phyloP scores from a whole-genome alignment of 2,329 filamentous ascomycete species.

The Drechslerella dactyloides region DNA sequence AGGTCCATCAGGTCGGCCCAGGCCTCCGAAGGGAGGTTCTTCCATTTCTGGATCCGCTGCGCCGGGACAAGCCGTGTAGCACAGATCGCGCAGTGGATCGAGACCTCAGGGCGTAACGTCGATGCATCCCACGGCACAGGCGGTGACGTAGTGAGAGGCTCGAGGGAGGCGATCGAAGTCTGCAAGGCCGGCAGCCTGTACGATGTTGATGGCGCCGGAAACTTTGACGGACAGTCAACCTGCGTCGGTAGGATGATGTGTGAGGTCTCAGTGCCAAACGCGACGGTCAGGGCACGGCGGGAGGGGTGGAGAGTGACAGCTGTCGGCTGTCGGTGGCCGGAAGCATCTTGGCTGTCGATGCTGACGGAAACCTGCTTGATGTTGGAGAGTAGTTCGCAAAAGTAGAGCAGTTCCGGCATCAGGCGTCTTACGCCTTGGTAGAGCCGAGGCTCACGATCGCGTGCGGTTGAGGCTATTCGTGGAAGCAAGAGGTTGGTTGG shows the following conservation, averaged over 20 bases:
- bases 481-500: constrained; percentile 3
- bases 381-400: constrained; percentile 67
- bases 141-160: constrained; percentile 11
- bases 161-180: constrained; percentile 44
- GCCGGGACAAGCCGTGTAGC: constrained; percentile 59
- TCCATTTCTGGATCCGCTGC: constrained; percentile 69
- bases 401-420: constrained; percentile 50
- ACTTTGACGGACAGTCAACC: constrained; percentile 60
- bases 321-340: constrained; percentile 55
- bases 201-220: constrained; percentile 61
- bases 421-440: constrained; percentile 18
- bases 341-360: constrained; percentile 59
- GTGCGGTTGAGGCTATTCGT: constrained; percentile 8
- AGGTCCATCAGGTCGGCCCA: constrained; percentile 99
- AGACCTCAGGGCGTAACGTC: constrained; percentile 59
- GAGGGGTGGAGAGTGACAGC: constrained; percentile 54
- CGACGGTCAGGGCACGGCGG: constrained; percentile 57
- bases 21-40: constrained; percentile 91
- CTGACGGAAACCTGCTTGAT: constrained; percentile 70
- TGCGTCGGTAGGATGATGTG: constrained; percentile 61
- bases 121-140: constrained; percentile 66
- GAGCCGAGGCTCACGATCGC: constrained; percentile 12
- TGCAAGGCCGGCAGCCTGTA: constrained; percentile 53
- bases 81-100: constrained; percentile 58
- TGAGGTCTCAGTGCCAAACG: constrained; percentile 61